A percentile compares a stretch with the other conserved stretches of the same genome.
phyloP scores from a whole-genome alignment of 2,329 filamentous ascomycete genomes.

The Sporothrix mexicana region DNA sequence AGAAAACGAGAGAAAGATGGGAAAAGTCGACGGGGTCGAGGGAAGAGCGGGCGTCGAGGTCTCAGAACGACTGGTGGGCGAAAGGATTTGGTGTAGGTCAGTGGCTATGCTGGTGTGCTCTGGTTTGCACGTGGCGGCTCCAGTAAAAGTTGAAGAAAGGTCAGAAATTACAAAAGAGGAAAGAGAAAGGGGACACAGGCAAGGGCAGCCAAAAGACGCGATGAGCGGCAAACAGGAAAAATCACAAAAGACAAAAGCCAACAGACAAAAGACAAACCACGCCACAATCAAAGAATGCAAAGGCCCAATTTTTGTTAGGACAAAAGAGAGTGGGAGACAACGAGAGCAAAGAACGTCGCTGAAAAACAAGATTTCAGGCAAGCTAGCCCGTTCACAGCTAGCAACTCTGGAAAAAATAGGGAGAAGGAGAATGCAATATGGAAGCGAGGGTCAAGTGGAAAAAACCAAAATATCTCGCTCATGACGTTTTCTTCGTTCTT shows the following conservation, averaged over 20 bases:
- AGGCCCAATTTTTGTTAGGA: neutral
- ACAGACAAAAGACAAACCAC: neutral
- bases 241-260: neutral
- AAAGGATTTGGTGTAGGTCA: neutral
- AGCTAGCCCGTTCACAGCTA: neutral
- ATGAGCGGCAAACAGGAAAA: neutral
- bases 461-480: neutral
- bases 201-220: neutral
- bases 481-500: neutral
- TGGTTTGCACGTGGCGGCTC: slow-evolving; percentile 8
- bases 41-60: slow-evolving; percentile 27
- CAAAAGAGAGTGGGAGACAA: neutral
- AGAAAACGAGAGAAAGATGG: neutral
- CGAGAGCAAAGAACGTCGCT: neutral
- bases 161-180: neutral
- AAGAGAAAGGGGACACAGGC: neutral
- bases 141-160: neutral
- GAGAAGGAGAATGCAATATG: neutral
- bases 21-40: neutral
- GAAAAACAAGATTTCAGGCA: slow-evolving; percentile 3
- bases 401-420: neutral
- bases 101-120: neutral
- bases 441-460: neutral
- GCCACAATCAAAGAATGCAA: neutral
- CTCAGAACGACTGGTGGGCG: slow-evolving; percentile 22